Conservation (phyloP, 176 grass and related monocot species). For the Guadua angustifolia region DNA sequence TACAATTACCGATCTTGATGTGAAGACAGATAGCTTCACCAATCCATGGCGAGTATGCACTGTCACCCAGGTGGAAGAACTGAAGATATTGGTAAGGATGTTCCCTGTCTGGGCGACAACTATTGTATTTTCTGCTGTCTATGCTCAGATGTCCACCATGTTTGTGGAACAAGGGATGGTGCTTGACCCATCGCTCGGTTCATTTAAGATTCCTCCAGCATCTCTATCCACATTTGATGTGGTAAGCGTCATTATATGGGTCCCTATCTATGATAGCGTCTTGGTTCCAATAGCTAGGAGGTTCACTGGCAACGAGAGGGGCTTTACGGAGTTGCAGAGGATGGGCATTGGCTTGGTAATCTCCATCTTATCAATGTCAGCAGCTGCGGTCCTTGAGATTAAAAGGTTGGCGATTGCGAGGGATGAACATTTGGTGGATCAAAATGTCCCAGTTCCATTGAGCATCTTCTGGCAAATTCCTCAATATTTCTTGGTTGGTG, state of each 20-base stretch:
- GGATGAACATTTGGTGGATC: conserved; percentile 55
- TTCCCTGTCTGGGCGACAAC: conserved; percentile 86
- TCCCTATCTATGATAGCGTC: conserved; percentile 69
- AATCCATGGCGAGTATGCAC: conserved; percentile 78
- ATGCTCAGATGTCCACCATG: conserved; percentile 88
- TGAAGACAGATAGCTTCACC: conserved; percentile 48
- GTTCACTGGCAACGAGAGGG: conserved; percentile 79
- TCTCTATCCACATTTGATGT: conserved; percentile 88
- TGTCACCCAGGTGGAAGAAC: conserved; percentile 86
- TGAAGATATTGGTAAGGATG: conserved; percentile 87
- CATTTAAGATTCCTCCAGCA: conserved; percentile 84
- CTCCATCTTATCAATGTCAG: conserved; percentile 75
- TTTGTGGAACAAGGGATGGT: conserved; percentile 95
- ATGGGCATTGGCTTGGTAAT: conserved; percentile 87
- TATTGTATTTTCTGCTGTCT: conserved; percentile 81
- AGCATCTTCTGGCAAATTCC: conserved; percentile 92
- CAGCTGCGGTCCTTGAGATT: conserved; percentile 72
- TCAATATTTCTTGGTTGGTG: conserved; percentile 80
- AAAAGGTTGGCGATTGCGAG: conserved; percentile 65
- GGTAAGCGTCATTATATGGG: conserved; percentile 78
- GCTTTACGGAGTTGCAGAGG: conserved; percentile 78
- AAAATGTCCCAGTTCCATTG: conserved; percentile 67
- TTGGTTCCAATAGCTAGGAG: conserved; percentile 75
- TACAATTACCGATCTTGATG: conserved; percentile 71
- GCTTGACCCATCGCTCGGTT: conserved; percentile 69